phyloP scores from a whole-genome alignment of 2,329 filamentous ascomycete genomes.

The Beauveria sp. region DNA sequence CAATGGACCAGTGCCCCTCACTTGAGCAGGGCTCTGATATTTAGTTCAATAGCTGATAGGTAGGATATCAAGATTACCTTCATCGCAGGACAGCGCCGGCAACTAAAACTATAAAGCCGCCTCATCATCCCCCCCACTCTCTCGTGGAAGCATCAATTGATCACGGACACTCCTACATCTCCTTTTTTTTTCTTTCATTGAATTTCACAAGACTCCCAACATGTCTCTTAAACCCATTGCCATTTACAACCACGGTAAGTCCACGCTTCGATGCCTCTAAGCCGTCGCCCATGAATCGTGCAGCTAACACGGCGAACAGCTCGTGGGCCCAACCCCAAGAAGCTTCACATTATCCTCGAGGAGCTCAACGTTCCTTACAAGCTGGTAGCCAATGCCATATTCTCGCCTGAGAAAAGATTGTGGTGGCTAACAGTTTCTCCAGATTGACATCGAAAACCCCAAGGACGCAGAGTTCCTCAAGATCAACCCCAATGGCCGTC shows the following conservation, averaged over 20 bases:
- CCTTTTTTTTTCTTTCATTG: background rate
- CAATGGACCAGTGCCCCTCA: background rate
- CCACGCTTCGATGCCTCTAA: background rate
- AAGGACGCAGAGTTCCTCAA: conserved; percentile 8
- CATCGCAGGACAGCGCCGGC: background rate
- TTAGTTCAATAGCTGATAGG: background rate
- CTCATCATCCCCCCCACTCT: background rate
- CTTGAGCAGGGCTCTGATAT: background rate
- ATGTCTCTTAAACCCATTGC: conserved; percentile 12
- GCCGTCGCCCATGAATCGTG: background rate
- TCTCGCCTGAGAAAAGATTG: background rate
- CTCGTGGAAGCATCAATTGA: background rate
- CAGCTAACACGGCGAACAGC: conserved; percentile 1
- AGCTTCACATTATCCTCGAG: conserved; percentile 17
- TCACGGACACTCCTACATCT: background rate
- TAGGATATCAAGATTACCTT: background rate
- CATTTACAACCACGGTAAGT: conserved; percentile 10
- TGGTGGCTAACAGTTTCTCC: too few relatives aligned
- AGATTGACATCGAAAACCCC: background rate
- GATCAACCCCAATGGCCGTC: conserved; percentile 15
- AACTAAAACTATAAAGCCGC: background rate
- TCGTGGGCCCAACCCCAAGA: conserved; percentile 12
- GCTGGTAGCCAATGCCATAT: conserved; percentile 13
- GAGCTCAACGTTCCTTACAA: conserved; percentile 18
- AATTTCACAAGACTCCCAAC: background rate